Conservation (phyloP, 2,329 filamentous ascomycete genomes). For the Fusarium sp. region DNA sequence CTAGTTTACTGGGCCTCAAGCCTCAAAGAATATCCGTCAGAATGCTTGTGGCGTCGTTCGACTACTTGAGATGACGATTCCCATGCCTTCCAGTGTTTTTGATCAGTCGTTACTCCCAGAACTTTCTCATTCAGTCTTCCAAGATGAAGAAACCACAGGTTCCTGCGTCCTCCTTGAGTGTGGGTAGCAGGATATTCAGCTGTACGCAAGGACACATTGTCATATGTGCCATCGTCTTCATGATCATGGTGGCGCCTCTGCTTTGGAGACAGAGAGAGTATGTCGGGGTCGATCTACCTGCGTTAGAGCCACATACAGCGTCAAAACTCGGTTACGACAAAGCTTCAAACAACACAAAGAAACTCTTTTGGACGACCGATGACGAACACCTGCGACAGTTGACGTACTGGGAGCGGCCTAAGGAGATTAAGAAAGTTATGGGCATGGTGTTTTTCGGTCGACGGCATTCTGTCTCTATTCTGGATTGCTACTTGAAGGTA, state of each 20-base stretch:
- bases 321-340: not conserved
- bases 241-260: conserved; percentile 32
- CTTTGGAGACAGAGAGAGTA: conserved; percentile 32
- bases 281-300: conserved; percentile 19
- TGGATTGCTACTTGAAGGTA: conserved; percentile 60
- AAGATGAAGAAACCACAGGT: conserved; percentile 25
- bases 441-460: conserved; percentile 61
- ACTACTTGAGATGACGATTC: conserved; percentile 22
- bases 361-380: conserved; percentile 41
- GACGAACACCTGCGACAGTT: conserved; percentile 31
- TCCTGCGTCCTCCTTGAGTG: not conserved
- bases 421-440: conserved; percentile 50
- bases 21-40: not conserved
- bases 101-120: not conserved
- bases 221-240: conserved; percentile 28
- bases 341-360: not conserved
- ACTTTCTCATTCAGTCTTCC: not conserved
- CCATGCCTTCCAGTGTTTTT: not conserved
- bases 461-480: conserved; percentile 55
- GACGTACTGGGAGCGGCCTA: conserved; percentile 33
- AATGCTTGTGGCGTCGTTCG: not conserved
- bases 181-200: conserved; percentile 4
- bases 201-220: conserved; percentile 30
- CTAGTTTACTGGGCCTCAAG: not conserved
- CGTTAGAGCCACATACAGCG: conserved; percentile 16